Evolutionary conservation across 2,329 filamentous ascomycete species (phyloP), one percentile per base, ranked within the genome.

Genomic region (Sporothrix phasma): DNA sequence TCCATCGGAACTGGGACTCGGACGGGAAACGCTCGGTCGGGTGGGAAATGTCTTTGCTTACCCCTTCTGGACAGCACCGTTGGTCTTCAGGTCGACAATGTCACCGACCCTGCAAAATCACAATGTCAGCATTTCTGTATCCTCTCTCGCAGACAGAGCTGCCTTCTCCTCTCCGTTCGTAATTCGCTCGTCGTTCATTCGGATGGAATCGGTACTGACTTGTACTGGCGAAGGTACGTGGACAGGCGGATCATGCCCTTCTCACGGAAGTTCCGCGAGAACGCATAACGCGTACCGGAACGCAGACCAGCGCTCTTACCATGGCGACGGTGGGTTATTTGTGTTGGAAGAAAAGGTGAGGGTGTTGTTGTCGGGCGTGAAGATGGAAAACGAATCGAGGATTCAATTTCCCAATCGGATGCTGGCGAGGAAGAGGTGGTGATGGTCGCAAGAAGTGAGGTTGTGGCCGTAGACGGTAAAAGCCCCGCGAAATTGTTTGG

Each of bases 61-160:
- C 89, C 92, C 92, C 87, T 96, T 96, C 84, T 96, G 92, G 71
- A 95, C 89, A 76, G 92, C 94, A 88, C 92, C 94, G 84, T 99
- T 97, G 77, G 89, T 90, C 82, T 96, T 95, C 79, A 99, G 91
- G 79, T 99, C 94, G 76, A 99, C 94, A 74, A 97, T 97, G 77
- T 99, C 94, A 79, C 94, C 94, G 76, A 99, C 94, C 79, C 88
- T 91, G 74, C 68, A 19, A 70, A 60, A 61, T 65, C 46, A 39
- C 26, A 31, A 7, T 34, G 46, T 70, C 65, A 63, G 59, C 66
- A 61, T 49, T 53, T 66, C 64, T 68, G 73, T 74, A 69, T 67
- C 68, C 62, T 47, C 43, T 43, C 43, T 10, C 34, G 26, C 10
- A 13, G 24, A n/a, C 31, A 1, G 34, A 2, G 2, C 17, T 41